These are phyloP conservation scores for Prosopis cineraria DNA, from an alignment of 306 rosid species.

Conservation along the genomic window DNA sequence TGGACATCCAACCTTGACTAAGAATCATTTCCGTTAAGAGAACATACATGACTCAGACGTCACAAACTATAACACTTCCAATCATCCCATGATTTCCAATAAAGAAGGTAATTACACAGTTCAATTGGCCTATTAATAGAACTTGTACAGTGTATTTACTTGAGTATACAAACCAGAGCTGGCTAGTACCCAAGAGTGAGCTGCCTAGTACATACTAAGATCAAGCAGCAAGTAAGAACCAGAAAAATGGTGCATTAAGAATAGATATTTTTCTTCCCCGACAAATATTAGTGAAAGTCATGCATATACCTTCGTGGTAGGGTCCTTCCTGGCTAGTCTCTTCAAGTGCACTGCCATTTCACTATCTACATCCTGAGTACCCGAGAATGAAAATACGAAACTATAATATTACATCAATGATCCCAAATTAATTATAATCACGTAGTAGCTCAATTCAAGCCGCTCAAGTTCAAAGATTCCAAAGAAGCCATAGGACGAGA, in stretches of 20 bases:
- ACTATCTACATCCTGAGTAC: constrained; percentile 76
- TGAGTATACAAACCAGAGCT: not conserved
- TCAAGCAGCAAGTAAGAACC: not conserved
- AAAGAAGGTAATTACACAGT: not conserved
- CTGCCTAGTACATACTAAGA: not conserved
- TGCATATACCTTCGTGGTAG: constrained; percentile 77
- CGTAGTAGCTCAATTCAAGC: constrained; percentile 20
- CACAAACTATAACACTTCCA: not conserved
- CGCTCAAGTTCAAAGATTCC: not conserved
- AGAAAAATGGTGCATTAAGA: not conserved
- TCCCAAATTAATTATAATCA: constrained; percentile 1
- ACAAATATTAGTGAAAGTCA: not conserved
- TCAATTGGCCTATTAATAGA: not conserved
- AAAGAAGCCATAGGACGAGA: not conserved
- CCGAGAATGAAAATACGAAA: not conserved
- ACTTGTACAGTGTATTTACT: not conserved
- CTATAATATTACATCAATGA: not conserved
- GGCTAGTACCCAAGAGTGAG: not conserved
- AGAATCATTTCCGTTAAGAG: not conserved
- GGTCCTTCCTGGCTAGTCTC: constrained; percentile 94
- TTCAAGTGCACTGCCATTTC: constrained; percentile 87
- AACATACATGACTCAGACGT: not conserved
- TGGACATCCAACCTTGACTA: not conserved
- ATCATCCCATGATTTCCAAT: not conserved
- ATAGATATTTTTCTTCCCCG: not conserved